Conservation (phyloP, 78 protist genomes). For the Speleostelium caveatum region DNA sequence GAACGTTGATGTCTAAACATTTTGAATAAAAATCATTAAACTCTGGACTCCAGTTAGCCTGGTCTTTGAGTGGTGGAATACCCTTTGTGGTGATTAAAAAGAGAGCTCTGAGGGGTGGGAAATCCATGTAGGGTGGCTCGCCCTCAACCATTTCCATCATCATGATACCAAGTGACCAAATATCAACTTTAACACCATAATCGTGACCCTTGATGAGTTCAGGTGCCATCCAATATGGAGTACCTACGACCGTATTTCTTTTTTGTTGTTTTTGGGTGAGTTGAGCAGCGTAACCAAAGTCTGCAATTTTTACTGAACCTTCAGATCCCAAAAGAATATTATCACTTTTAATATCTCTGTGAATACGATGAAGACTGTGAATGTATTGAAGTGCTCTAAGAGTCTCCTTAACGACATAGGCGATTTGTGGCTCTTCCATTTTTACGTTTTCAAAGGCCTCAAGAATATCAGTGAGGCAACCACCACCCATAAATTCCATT, state of each 20-base stretch:
- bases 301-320: conserved; percentile 93
- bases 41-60: conserved; percentile 80
- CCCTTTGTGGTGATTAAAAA: conserved; percentile 94
- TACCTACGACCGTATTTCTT: conserved; percentile 95
- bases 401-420: conserved; percentile 81
- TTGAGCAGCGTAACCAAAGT: conserved; percentile 97
- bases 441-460: conserved; percentile 62
- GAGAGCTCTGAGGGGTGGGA: conserved; percentile 95
- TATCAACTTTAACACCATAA: conserved; percentile 93
- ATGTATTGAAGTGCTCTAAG: conserved; percentile 87
- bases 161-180: conserved; percentile 97
- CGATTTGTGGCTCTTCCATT: conserved; percentile 91
- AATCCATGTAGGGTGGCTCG: conserved; percentile 94
- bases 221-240: conserved; percentile 98
- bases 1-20: conserved; percentile 88
- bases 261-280: conserved; percentile 88
- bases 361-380: conserved; percentile 91
- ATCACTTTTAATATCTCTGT: conserved; percentile 96
- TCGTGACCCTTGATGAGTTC: conserved; percentile 91
- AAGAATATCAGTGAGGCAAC: conserved; percentile 90
- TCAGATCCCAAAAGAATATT: conserved; percentile 89
- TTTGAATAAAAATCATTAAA: conserved; percentile 86
- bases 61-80: conserved; percentile 89
- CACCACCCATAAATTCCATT: conserved; percentile 96
- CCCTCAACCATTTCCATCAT: conserved; percentile 94